Conservation (phyloP, 352 stramenopile species). For the Aphanomyces stellatus region DNA sequence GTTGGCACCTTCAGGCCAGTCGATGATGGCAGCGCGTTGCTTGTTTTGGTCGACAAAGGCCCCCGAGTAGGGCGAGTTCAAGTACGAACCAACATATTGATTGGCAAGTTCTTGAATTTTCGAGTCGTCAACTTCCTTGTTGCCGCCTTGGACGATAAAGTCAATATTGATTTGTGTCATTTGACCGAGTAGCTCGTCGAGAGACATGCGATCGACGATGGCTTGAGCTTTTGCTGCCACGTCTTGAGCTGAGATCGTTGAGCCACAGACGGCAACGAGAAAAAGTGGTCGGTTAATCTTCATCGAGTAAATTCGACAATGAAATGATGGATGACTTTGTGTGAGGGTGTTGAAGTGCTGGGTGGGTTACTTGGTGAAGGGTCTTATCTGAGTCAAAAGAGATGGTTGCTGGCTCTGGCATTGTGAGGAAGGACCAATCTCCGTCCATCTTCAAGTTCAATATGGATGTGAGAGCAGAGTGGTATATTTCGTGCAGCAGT, state of each 20-base stretch:
- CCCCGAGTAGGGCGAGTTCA: constrained; percentile 36
- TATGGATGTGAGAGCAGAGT: too few species aligned
- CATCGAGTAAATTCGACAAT: too few species aligned
- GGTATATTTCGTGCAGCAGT: too few species aligned
- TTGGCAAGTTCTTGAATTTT: constrained; percentile 46
- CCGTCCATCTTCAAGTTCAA: too few species aligned
- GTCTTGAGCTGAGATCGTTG: neutral
- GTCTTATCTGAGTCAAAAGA: too few species aligned
- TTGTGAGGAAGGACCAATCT: too few species aligned
- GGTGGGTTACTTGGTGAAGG: too few species aligned
- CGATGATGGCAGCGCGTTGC: too few species aligned
- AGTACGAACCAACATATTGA: constrained; percentile 48
- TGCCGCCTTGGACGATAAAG: constrained; percentile 35
- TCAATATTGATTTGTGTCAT: constrained; percentile 82
- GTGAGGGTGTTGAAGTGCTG: too few species aligned
- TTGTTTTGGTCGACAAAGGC: constrained; percentile 26
- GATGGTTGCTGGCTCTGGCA: too few species aligned
- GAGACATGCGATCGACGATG: constrained; percentile 18
- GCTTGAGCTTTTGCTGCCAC: neutral
- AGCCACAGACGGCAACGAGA: neutral
- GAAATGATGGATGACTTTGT: too few species aligned
- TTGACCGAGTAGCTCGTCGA: constrained; percentile 66
- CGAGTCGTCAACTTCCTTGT: constrained; percentile 39
- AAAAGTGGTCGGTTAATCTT: too few species aligned
- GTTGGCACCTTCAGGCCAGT: constrained; percentile 27